phyloP scores from a whole-genome alignment of 2,329 filamentous ascomycete species.

The Beauveria sp. region DNA sequence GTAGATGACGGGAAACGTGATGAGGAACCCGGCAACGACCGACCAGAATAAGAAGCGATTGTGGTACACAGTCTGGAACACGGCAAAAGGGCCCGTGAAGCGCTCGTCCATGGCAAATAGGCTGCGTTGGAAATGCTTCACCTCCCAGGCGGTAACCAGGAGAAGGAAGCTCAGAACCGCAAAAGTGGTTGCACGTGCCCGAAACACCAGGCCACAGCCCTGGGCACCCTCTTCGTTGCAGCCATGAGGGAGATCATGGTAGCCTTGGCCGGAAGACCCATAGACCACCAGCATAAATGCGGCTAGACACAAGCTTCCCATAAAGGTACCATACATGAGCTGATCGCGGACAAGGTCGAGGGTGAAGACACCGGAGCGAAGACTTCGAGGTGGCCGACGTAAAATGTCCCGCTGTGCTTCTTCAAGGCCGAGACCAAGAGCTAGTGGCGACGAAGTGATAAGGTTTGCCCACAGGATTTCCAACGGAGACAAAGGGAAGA shows the following conservation, averaged over 20 bases:
- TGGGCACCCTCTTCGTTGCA: constrained; percentile 50
- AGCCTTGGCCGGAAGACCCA: constrained; percentile 34
- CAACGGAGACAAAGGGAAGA: constrained; percentile 64
- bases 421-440: constrained; percentile 66
- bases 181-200: constrained; percentile 61
- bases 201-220: constrained; percentile 51
- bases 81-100: constrained; percentile 40
- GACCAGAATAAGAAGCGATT: constrained; percentile 63
- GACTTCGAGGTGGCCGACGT: constrained; percentile 54
- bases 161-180: constrained; percentile 61
- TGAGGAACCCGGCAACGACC: constrained; percentile 50
- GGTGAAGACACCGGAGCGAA: constrained; percentile 55
- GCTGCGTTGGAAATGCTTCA: constrained; percentile 61
- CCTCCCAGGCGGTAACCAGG: constrained; percentile 65
- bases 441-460: constrained; percentile 63
- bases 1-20: constrained; percentile 58
- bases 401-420: constrained; percentile 62
- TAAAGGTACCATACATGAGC: constrained; percentile 56
- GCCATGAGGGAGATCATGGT: constrained; percentile 40
- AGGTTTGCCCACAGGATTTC: constrained; percentile 74
- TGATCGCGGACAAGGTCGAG: constrained; percentile 58
- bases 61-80: constrained; percentile 55
- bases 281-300: constrained; percentile 56
- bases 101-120: constrained; percentile 59
- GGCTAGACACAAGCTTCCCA: constrained; percentile 54